Evolutionary conservation across 805 yeast species (phyloP).

Genomic region (Starmerella ratchasimensis): DNA sequence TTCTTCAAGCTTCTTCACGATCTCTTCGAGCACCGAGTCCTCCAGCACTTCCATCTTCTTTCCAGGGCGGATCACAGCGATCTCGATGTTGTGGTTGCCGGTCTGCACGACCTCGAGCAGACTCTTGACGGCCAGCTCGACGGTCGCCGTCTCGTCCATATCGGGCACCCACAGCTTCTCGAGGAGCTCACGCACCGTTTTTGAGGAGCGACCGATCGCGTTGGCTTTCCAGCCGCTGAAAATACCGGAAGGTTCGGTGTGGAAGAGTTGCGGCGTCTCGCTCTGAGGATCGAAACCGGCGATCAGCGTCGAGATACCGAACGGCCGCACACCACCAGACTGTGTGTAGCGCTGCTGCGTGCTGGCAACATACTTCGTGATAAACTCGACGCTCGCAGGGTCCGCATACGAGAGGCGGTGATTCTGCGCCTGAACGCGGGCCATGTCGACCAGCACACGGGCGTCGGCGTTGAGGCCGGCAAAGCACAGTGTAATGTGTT

Average conservation of each 20-base stretch:
- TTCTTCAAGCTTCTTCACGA: slow-evolving; percentile 70
- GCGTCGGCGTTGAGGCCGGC: slow-evolving; percentile 99
- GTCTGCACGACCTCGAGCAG: slow-evolving; percentile 94
- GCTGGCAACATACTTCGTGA: slow-evolving; percentile 93
- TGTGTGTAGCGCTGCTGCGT: slow-evolving; percentile 95
- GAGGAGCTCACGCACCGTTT: slow-evolving; percentile 88
- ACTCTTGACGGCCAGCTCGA: slow-evolving; percentile 71
- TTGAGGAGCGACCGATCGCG: slow-evolving; percentile 88
- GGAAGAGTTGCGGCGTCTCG: slow-evolving; percentile 65
- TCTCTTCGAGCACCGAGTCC: slow-evolving; percentile 56
- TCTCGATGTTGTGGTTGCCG: slow-evolving; percentile 91
- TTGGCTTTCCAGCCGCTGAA: slow-evolving; percentile 97
- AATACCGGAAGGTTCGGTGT: slow-evolving; percentile 95
- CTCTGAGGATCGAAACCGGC: slow-evolving; percentile 92
- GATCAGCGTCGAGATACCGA: slow-evolving; percentile 87
- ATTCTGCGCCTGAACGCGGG: slow-evolving; percentile 92
- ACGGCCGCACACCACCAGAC: slow-evolving; percentile 96
- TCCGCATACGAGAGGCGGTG: slow-evolving; percentile 90
- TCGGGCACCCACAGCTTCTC: slow-evolving; percentile 67
- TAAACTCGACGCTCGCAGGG: slow-evolving; percentile 78
- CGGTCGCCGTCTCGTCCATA: slow-evolving; percentile 54
- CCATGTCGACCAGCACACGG: slow-evolving; percentile 82
- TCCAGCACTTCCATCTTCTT: slow-evolving; percentile 42
- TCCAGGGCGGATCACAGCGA: slow-evolving; percentile 70
- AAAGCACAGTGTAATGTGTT: slow-evolving; percentile 81